Base-by-base conservation (phyloP, 768 basidiomycete species). In the Leucocoprinus leucothites region DNA sequence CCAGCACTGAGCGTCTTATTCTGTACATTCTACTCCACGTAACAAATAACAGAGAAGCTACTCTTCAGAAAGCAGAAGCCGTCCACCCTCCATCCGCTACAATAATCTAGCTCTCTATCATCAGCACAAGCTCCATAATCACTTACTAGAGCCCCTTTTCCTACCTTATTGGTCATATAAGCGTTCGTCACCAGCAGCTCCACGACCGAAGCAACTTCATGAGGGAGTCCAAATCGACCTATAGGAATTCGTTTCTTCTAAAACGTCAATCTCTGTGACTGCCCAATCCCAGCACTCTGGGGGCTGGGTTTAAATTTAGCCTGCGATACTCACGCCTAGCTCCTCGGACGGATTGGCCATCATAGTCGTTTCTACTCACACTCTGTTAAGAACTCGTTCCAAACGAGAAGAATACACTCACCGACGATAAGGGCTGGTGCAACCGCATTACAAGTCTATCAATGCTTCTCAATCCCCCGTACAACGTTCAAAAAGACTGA, bases 161-260 rank as follows among this genome's bases (percentile, higher is more conserved):
- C 14, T 49, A 77, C 81, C 74, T 82, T 82, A 67, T 82, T 80
- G 18, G 80, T 81, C 75, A 82, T 78, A 48, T 82, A 83, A 13
- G 67, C 71, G 60, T 82, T 83, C 2, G 68, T 72, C 3, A 74
- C 76, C 3, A 82, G 67, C 63, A 79, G 65, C 58, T 78, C 74
- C 9, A 82, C 78, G n/a, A 81, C 67, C 21, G 74, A 74, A 1
- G 80, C 75, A 26, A 83, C 74, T 58, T 82, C 81, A 28, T 75
- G 69, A 0, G 81, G 77, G 31, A 70, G 65, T 2, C 81, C 81
- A 26, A 82, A 70, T 18, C 81, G 70, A 1, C 79, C 80, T 2
- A 82, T 69, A 6, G 81, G 80, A 35, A 82, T 78, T 51, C 68
- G 69, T 50, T 67, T 70, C 80, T 81, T 51, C 38, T 31, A 31